Percentiles rank a stretch among this genome's conserved stretches.
phyloP scores from a whole-genome alignment of 2,329 filamentous ascomycete species.

The Calonectria fujianensis region DNA sequence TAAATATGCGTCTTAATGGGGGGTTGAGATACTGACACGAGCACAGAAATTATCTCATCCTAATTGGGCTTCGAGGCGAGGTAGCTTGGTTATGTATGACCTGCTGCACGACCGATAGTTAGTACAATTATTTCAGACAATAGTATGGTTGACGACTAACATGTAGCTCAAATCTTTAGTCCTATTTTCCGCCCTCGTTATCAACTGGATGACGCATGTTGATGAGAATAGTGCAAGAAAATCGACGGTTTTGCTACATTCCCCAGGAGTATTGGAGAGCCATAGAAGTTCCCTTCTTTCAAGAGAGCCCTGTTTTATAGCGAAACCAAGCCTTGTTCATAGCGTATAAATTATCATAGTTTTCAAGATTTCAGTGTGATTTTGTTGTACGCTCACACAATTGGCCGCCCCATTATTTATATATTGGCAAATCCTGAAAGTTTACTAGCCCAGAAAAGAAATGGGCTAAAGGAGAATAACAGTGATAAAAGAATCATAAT shows the following conservation, averaged over 20 bases:
- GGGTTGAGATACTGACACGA: background rate
- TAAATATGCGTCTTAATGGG: background rate
- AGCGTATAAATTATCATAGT: background rate
- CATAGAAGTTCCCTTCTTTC: background rate
- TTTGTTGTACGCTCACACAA: too few relatives aligned
- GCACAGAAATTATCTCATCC: background rate
- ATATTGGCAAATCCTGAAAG: too few relatives aligned
- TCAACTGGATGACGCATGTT: conserved; percentile 3
- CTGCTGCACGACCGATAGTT: conserved; percentile 15
- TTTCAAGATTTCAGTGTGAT: too few relatives aligned
- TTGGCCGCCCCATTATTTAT: too few relatives aligned
- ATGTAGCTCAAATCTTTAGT: background rate
- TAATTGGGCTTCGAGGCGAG: conserved; percentile 4
- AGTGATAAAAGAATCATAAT: too few relatives aligned
- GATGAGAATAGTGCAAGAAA: background rate
- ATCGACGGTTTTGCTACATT: background rate
- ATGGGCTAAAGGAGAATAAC: too few relatives aligned
- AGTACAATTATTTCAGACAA: background rate
- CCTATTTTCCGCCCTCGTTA: background rate
- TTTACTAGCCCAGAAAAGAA: too few relatives aligned
- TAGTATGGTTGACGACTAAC: background rate
- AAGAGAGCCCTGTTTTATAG: background rate
- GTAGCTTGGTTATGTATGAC: conserved; percentile 8
- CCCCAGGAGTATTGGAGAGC: background rate
- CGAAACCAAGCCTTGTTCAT: background rate